Percentiles rank a stretch among this genome's conserved stretches.
phyloP scores from a whole-genome alignment of 179 eudicot species.

The Actinidia arguta region DNA sequence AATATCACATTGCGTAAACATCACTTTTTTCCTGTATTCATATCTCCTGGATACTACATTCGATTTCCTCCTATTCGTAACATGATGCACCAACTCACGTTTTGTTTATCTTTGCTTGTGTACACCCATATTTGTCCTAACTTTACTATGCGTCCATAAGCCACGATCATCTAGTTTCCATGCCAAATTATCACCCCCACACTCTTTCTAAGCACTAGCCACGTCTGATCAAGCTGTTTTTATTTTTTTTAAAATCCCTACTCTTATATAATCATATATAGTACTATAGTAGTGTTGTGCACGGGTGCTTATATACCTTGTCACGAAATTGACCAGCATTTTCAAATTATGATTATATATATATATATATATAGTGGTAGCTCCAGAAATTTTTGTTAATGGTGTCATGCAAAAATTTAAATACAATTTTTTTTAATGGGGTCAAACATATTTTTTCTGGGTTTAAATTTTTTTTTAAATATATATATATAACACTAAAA shows the following conservation, averaged over 20 bases:
- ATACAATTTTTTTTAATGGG: too few species aligned
- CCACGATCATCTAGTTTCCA: too few species aligned
- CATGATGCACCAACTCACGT: too few species aligned
- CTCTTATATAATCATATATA: too few species aligned
- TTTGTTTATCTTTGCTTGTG: too few species aligned
- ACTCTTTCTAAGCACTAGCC: background rate
- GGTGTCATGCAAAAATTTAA: too few species aligned
- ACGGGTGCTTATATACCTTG: constrained; percentile 4
- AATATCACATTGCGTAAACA: background rate
- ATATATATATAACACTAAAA: too few species aligned
- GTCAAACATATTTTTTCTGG: background rate
- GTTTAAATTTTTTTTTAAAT: background rate
- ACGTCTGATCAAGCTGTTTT: background rate
- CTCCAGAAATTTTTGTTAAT: background rate
- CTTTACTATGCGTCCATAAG: background rate
- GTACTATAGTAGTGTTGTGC: background rate
- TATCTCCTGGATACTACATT: too few species aligned
- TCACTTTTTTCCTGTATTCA: too few species aligned
- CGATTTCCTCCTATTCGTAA: too few species aligned
- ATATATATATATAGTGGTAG: background rate
- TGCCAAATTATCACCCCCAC: background rate
- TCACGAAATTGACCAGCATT: background rate
- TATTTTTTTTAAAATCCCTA: background rate
- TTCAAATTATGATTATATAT: too few species aligned
- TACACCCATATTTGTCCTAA: background rate